Evolutionary conservation across 1,284 basidiomycete species (phyloP), one percentile per base, ranked within the genome.

Genomic region (Apiotrichum brassicae): DNA sequence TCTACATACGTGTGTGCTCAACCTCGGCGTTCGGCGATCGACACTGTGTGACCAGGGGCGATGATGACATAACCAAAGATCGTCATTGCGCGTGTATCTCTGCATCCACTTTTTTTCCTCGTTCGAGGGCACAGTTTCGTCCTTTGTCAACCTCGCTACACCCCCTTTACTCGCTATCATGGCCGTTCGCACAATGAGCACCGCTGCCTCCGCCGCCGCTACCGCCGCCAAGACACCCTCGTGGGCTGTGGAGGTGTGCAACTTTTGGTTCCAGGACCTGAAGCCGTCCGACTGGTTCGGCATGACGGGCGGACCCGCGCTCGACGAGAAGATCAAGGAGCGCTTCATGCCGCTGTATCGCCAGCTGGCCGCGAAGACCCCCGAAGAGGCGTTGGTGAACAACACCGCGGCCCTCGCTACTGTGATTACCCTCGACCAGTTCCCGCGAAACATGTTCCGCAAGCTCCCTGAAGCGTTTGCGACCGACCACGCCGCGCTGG

Each of bases 361-460:
- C 14, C 13, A 18, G 12, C 33, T 34, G 13, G 33, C 33, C 8
- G 33, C 33, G 13, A n/a, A 18, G 33, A 14, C 33, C 13, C 33
- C 33, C 14, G 33, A 11, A 2, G 33, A 13, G 8, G 33, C 33
- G 3, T n/a, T 34, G 14, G 7, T 8, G 13, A n/a, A 34, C 33
- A 13, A 14, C 13, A n/a, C 11, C 33, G 18, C 33, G 14, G 38
- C 49, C 1, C 49, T 51, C 6, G 49, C 44, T 2, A 22, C 44
- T 13, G 24, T 51, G 3, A 38, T 51, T 16, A 28, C 41, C 19
- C 42, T 43, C 34, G 49, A 51, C 40, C 49, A 51, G 40, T 37
- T 46, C 19, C 36, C 49, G 14, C 49, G 49, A 22, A 51, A 51
- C 49, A 42, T 51, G 43, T 51, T 47, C 40, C 44, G 49, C 40